Conservation (phyloP, 2,329 filamentous ascomycete genomes). For the Pezizomycotina sp. region DNA sequence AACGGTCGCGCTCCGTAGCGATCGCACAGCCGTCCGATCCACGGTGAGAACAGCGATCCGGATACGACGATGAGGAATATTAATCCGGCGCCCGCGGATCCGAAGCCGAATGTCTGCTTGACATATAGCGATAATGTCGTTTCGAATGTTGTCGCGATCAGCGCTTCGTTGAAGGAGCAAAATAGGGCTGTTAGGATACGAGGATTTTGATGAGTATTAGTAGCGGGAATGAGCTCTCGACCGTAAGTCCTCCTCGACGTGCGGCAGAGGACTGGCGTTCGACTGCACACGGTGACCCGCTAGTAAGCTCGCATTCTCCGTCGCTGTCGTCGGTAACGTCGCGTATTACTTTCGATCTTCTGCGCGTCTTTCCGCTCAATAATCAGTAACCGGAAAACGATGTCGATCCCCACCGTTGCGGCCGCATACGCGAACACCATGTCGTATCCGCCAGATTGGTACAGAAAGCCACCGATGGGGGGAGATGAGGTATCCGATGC, state of each 20-base stretch:
- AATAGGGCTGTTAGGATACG: constrained; percentile 16
- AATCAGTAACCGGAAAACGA: constrained; percentile 15
- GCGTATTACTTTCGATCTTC: too few species aligned
- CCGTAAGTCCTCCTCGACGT: too few species aligned
- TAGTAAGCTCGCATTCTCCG: too few species aligned
- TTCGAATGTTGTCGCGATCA: constrained; percentile 18
- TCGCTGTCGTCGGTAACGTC: too few species aligned
- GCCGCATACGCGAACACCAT: constrained; percentile 16
- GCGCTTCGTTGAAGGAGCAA: constrained; percentile 12
- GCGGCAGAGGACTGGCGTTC: too few species aligned
- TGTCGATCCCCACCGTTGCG: constrained; percentile 17
- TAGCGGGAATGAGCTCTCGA: too few species aligned
- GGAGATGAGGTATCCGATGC: constrained; percentile 16
- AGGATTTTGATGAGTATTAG: constrained; percentile 13
- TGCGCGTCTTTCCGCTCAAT: constrained; percentile 18
- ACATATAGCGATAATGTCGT: constrained; percentile 18
- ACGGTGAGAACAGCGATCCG: constrained; percentile 17
- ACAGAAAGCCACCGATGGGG: constrained; percentile 13
- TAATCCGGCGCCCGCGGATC: constrained; percentile 14
- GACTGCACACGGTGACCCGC: too few species aligned
- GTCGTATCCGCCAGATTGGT: constrained; percentile 15
- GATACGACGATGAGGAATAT: constrained; percentile 16
- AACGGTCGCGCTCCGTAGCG: constrained; percentile 14
- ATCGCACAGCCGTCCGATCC: constrained; percentile 15
- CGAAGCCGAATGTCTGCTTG: constrained; percentile 16